Evolutionary conservation across 495 filamentous ascomycete species (phyloP).

Genomic region (Aspergillus carlsbadensis): DNA sequence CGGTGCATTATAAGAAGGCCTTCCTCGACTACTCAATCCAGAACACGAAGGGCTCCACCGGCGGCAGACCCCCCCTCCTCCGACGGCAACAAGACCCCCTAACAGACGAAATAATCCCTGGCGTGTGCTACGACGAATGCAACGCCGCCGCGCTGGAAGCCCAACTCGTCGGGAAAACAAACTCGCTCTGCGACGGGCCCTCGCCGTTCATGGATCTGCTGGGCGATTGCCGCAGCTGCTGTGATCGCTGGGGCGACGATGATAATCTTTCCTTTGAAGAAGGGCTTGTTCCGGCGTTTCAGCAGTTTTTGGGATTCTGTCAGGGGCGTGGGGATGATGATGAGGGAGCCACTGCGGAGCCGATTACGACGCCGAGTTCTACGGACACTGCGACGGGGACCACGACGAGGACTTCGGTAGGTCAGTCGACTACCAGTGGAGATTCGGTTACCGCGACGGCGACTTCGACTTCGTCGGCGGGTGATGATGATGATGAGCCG

Average conservation of each 20-base stretch:
- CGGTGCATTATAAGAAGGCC: neutral
- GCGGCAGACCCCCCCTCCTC: neutral
- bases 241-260: neutral
- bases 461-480: no score
- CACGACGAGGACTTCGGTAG: neutral
- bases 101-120: neutral
- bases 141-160: conserved; percentile 49
- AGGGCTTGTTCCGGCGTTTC: neutral
- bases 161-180: conserved; percentile 43
- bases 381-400: neutral
- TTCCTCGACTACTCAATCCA: no score
- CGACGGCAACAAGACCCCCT: conserved; percentile 27
- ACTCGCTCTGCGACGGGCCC: conserved; percentile 40
- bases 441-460: no score
- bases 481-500: no score
- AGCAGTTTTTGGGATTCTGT: conserved; percentile 11
- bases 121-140: conserved; percentile 54
- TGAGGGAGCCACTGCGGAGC: neutral
- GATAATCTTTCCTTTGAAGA: neutral
- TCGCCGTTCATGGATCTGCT: conserved; percentile 41
- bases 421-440: no score
- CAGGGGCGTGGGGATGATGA: neutral
- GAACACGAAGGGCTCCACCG: no score
- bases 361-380: neutral
- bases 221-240: conserved; percentile 35